These are phyloP conservation scores for Cicer arietinum DNA, from an alignment of 306 rosid genomes.

Conservation along the genomic window DNA sequence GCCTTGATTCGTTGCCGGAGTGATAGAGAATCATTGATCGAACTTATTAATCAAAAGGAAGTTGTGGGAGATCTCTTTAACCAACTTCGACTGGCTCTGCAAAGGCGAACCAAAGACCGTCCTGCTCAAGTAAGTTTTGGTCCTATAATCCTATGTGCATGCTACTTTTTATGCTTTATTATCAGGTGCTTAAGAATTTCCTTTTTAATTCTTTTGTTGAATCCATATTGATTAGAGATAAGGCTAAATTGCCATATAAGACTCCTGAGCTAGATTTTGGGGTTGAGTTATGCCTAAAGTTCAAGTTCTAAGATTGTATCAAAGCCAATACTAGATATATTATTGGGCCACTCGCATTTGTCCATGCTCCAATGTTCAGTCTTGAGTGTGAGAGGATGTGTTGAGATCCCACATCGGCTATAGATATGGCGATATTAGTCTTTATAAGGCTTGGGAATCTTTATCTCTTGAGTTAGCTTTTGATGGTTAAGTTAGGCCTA, in stretches of 20 bases:
- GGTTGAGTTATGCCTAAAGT: neutral
- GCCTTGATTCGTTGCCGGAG: slow-evolving; percentile 72
- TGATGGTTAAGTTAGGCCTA: neutral
- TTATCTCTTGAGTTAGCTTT: neutral
- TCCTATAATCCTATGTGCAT: slow-evolving; percentile 13
- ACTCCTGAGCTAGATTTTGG: neutral
- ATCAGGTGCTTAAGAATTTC: slow-evolving; percentile 16
- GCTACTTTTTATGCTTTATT: slow-evolving; percentile 7
- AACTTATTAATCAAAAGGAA: slow-evolving; percentile 95
- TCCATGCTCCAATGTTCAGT: neutral
- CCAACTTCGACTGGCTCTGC: slow-evolving; percentile 94
- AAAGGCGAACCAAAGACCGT: slow-evolving; percentile 78
- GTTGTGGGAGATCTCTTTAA: slow-evolving; percentile 90
- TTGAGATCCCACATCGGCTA: neutral
- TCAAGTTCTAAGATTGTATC: neutral
- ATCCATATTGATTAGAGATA: neutral
- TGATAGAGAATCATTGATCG: slow-evolving; percentile 74
- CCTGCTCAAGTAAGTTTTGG: slow-evolving; percentile 92
- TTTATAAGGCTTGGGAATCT: neutral
- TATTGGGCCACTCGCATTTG: neutral
- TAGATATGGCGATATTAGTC: neutral
- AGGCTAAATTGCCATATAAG: neutral
- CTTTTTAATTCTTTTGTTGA: neutral
- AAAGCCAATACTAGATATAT: neutral
- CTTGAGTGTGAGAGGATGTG: neutral